Evolutionary conservation across 352 stramenopile species (phyloP), one percentile per base, ranked within the genome.

Genomic region (Pythium monospermum): DNA sequence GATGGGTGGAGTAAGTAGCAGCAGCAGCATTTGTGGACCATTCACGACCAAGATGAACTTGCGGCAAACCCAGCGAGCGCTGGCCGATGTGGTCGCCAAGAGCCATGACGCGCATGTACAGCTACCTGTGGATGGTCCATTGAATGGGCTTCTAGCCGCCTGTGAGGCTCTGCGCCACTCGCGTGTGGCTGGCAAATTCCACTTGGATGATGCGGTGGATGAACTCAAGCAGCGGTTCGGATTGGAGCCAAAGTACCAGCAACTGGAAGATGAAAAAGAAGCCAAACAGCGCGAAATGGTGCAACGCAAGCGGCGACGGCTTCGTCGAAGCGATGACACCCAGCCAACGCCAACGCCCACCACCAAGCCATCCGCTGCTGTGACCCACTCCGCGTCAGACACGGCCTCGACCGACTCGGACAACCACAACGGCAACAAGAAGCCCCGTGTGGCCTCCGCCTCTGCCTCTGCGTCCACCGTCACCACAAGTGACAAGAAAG

Each of bases 21-120:
- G n/a, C n/a, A n/a, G n/a, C n/a, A n/a, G n/a, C n/a, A n/a, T n/a
- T n/a, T n/a, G n/a, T n/a, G n/a, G n/a, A n/a, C n/a, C n/a, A n/a
- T n/a, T n/a, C n/a, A n/a, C n/a, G n/a, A n/a, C 45, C 22, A 22
- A 15, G 11, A 89, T 90, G 78, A 87, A 82, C 54, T 66, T 75
- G 18, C 72, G 74, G 2, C 76, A 87, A 49, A 69, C 71, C n/a
- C 79, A 84, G 33, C 76, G 70, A 30, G 66, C 63, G 35, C 66
- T 90, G 6, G 71, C 64, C 4, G 76, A 87, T 6, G 54, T 90
- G 18, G 68, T 87, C 19, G 25, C 55, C 38, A 86, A 81, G 49
- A 84, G 79, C 44, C 62, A 85, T n/a, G 70, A 66, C 23, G 59
- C 58, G 2, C 76, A 87, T 52, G 68, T 90, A 1, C 57, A 78